Evolutionary conservation across 257 asterid genomes (phyloP).

Genomic region (Lycium barbarum): DNA sequence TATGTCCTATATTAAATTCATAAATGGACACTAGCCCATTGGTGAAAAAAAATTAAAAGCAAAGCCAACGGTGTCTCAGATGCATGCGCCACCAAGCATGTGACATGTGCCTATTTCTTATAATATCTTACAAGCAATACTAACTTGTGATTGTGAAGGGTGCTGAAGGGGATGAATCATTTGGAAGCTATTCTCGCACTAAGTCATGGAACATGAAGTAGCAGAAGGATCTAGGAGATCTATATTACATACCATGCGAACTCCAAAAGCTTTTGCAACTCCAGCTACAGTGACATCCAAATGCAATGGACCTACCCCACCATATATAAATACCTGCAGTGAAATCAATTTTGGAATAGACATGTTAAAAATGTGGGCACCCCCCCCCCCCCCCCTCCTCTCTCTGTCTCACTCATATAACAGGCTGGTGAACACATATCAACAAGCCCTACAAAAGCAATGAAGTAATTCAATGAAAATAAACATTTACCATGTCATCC

Average conservation of each 20-base stretch:
- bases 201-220: not conserved
- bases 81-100: not conserved
- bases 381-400: not conserved
- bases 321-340: conserved; percentile 80
- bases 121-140: conserved; percentile 17
- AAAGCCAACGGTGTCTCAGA: not conserved
- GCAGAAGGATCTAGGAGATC: not conserved
- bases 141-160: not conserved
- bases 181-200: not conserved
- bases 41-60: not conserved
- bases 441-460: not conserved
- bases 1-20: not conserved
- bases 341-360: conserved; percentile 2
- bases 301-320: conserved; percentile 90
- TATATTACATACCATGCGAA: conserved; percentile 62
- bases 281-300: conserved; percentile 93
- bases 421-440: not conserved
- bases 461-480: not conserved
- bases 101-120: not conserved
- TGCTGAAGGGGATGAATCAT: not conserved
- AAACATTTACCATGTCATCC: conserved; percentile 64
- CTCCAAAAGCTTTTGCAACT: conserved; percentile 96
- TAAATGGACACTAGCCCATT: not conserved
- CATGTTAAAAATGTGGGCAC: not conserved
- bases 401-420: too few relatives aligned